Evolutionary conservation across 2,329 filamentous ascomycete species (phyloP).

Genomic region (Chalaropsis ovoidea): DNA sequence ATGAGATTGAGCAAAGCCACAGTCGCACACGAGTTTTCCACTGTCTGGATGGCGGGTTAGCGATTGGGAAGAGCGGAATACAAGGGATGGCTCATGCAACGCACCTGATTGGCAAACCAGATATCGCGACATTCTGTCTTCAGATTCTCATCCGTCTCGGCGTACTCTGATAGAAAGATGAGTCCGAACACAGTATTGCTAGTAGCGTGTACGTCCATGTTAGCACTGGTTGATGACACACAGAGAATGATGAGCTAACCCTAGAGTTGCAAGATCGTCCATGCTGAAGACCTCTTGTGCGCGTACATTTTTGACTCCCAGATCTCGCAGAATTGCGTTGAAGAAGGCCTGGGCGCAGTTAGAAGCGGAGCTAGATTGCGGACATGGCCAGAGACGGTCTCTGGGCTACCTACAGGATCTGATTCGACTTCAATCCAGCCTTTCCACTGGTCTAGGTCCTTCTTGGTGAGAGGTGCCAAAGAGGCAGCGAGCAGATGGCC

Average conservation of each 20-base stretch:
- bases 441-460: conserved; percentile 52
- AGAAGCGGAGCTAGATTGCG: no score
- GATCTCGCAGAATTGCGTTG: conserved; percentile 68
- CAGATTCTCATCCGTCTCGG: conserved; percentile 44
- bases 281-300: conserved; percentile 67
- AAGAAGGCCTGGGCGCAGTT: conserved; percentile 56
- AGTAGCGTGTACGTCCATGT: conserved; percentile 14
- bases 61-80: conserved; percentile 24
- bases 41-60: conserved; percentile 44
- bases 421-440: conserved; percentile 82
- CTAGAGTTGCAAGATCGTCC: conserved; percentile 54
- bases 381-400: background rate
- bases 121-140: conserved; percentile 49
- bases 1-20: conserved; percentile 86
- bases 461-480: conserved; percentile 39
- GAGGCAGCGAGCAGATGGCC: conserved; percentile 40
- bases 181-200: conserved; percentile 70
- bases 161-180: conserved; percentile 76
- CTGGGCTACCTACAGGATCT: conserved; percentile 55
- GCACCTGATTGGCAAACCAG: conserved; percentile 90
- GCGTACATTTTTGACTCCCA: conserved; percentile 63
- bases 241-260: conserved; percentile 40
- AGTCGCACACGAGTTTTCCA: conserved; percentile 80
- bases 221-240: background rate
- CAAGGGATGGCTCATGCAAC: background rate